These are phyloP conservation scores for Linderniella brevidens DNA, from an alignment of 257 asterid species.

Conservation along the genomic window DNA sequence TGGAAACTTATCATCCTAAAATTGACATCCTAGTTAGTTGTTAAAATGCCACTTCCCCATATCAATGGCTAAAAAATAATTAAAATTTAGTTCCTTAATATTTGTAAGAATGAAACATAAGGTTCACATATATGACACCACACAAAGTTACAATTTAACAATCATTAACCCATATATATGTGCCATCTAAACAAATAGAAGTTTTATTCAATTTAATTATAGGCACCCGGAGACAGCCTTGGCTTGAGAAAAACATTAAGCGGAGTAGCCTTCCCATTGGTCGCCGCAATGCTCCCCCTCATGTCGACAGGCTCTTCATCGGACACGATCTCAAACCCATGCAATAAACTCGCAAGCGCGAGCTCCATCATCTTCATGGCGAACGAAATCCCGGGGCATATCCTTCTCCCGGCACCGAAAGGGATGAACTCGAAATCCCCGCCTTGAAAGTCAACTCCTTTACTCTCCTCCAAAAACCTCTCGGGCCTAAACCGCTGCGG, in stretches of 20 bases:
- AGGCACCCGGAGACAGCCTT: conserved; percentile 13
- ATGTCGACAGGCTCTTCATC: conserved; percentile 18
- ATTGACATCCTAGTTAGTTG: no score
- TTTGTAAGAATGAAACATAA: no score
- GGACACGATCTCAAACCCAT: conserved; percentile 18
- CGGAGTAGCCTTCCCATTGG: conserved; percentile 21
- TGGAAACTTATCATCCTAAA: no score
- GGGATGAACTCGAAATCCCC: conserved; percentile 25
- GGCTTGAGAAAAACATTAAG: conserved; percentile 22
- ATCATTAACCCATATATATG: no score
- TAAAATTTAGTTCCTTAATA: no score
- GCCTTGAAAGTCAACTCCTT: conserved; percentile 18
- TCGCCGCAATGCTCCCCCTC: conserved; percentile 19
- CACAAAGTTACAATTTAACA: no score
- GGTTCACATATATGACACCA: no score
- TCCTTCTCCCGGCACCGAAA: conserved; percentile 32
- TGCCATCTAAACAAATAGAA: no score
- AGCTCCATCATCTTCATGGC: conserved; percentile 17
- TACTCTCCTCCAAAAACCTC: conserved; percentile 21
- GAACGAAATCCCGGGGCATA: conserved; percentile 18
- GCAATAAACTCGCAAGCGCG: conserved; percentile 19
- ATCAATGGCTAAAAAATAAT: no score
- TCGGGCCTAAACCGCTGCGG: conserved; percentile 22
- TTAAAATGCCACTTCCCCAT: no score
- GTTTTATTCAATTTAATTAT: conserved; percentile 1